phyloP scores from a whole-genome alignment of 2,329 filamentous ascomycete species.

The Tolypocladium endophyticum region DNA sequence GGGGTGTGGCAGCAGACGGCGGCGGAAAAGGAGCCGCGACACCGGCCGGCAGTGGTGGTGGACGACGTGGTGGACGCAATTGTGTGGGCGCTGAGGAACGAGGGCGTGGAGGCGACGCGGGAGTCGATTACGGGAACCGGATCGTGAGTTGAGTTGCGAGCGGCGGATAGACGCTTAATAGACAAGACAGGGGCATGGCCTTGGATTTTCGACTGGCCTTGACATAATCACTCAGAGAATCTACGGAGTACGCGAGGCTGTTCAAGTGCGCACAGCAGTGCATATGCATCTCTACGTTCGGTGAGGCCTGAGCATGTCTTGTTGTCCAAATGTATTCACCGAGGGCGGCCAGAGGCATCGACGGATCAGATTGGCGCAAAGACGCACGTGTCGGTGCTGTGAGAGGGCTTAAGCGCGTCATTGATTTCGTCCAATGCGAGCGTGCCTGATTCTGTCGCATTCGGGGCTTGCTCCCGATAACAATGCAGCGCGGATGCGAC shows the following conservation, averaged over 20 bases:
- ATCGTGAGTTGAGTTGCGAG: not conserved
- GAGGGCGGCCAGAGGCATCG: not conserved
- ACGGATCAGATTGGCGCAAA: not conserved
- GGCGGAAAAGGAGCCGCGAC: conserved; percentile 37
- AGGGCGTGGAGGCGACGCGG: conserved; percentile 28
- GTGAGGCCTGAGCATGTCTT: not conserved
- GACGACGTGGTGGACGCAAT: conserved; percentile 71
- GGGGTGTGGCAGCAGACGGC: conserved; percentile 54
- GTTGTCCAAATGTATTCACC: not conserved
- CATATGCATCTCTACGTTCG: not conserved
- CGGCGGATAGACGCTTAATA: not conserved
- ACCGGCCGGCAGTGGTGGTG: conserved; percentile 54
- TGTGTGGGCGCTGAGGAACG: conserved; percentile 58
- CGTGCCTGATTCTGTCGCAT: not conserved
- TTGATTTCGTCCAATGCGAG: not conserved
- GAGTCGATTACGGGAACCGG: conserved; percentile 13
- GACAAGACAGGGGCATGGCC: not conserved
- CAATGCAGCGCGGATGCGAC: not conserved
- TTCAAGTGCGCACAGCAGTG: too few species aligned
- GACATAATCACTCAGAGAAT: not conserved
- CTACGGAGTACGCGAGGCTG: not conserved
- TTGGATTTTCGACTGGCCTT: too few species aligned
- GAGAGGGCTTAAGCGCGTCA: not conserved
- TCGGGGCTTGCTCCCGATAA: not conserved
- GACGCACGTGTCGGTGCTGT: not conserved